phyloP scores from a whole-genome alignment of 805 yeast species.

The Priceomyces fermenticarens region DNA sequence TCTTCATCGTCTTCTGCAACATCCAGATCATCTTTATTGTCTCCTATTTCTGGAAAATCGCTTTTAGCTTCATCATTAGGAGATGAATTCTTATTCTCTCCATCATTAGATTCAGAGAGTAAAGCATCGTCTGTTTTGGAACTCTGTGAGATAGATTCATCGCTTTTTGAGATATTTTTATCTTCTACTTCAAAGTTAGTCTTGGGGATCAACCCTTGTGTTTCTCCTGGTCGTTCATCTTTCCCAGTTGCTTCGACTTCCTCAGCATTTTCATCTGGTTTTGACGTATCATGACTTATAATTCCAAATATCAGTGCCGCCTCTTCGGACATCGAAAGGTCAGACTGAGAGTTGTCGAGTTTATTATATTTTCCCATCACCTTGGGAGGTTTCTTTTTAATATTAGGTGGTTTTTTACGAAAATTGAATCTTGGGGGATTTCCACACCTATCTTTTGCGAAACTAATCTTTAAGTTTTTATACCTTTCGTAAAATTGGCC shows the following conservation, averaged over 20 bases:
- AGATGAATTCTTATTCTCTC: background rate
- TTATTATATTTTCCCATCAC: background rate
- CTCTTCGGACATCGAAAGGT: constrained; percentile 30
- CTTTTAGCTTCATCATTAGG: constrained; percentile 2
- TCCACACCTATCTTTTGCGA: constrained; percentile 80
- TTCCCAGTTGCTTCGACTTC: background rate
- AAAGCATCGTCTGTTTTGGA: background rate
- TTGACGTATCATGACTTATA: constrained; percentile 18
- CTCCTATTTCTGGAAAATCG: background rate
- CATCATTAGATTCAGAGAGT: background rate
- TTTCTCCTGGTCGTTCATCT: background rate
- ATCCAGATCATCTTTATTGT: constrained; percentile 14
- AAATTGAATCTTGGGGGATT: constrained; percentile 58
- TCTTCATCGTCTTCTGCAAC: constrained; percentile 30
- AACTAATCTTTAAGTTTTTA: constrained; percentile 54
- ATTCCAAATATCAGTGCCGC: constrained; percentile 47
- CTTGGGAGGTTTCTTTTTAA: constrained; percentile 4
- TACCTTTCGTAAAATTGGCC: constrained; percentile 43
- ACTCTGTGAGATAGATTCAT: background rate
- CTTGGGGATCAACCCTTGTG: background rate
- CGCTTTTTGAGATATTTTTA: constrained; percentile 4
- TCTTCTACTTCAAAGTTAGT: background rate
- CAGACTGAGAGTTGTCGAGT: constrained; percentile 3
- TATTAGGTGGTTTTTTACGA: constrained; percentile 35
- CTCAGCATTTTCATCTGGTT: constrained; percentile 5